Base-by-base conservation (phyloP, 2,329 filamentous ascomycete genomes). In the Nothophoma quercina region DNA sequence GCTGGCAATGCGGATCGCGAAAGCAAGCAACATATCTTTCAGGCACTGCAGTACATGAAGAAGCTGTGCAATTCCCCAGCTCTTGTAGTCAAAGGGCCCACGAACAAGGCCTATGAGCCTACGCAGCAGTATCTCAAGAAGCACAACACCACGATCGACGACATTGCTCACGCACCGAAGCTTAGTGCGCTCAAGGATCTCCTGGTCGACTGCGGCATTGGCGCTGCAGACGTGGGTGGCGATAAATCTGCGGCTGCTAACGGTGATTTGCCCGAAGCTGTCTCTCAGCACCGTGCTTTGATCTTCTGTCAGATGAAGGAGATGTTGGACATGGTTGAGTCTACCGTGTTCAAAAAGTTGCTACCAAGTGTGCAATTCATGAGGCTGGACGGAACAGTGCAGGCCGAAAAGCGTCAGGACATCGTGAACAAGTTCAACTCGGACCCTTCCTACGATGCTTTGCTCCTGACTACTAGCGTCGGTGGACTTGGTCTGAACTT, bases 231-330 rank as follows among this genome's bases (percentile, higher is more conserved):
- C 22, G 70, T 75, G 8, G 72, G 71, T 4, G 62, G 60, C 33
- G 63, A 67, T 13, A 82, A 83, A 59, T 79, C 79, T 16, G 80
- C 82, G 33, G 72, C 59, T 26, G 51, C 48, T 15, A 65, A 61
- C 26, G 82, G 84, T 41, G 86, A 91, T 38, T 59, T 88, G 10
- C 82, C 83, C 13, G 85, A 91, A 73, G 96, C 93, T 32, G 96
- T 99, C 72, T 96, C 95, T 56, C 95, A 93, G 23, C 95, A 99
- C 72, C 90, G 95, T 35, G 96, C 95, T 0, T 85, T 99, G 22
- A 89, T 99, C 62, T 99, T 99, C 81, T 99, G 95, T 68, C 95
- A 99, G 74, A 97, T 99, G 91, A 99, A 99, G 77, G 95, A 99
- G 75, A 99, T 99, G 96, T 83, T 99, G 19, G 95, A 99, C 74